Conservation (phyloP, 1,284 basidiomycete species). For the Macrocystidia cucumis region DNA sequence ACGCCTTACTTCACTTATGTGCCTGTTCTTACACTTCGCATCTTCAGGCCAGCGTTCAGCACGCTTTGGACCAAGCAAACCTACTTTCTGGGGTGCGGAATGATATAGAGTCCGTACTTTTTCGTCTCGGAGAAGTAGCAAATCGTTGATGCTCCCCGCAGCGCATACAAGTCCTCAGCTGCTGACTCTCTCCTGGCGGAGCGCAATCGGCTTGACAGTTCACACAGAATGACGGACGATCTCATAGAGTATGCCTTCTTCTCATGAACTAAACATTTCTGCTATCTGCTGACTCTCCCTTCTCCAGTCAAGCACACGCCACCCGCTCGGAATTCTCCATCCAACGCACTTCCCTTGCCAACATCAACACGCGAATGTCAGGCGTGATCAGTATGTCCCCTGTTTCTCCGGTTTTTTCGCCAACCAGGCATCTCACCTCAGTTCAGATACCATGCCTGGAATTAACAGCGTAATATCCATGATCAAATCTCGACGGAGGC, state of each 20-base stretch:
- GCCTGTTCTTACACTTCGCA: constrained; percentile 2
- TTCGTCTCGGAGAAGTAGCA: not conserved
- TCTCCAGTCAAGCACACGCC: constrained; percentile 90
- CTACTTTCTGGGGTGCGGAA: constrained; percentile 88
- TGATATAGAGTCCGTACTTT: constrained; percentile 78
- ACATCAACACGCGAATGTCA: constrained; percentile 80
- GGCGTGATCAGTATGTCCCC: constrained; percentile 66
- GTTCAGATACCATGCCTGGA: constrained; percentile 80
- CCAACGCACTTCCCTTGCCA: constrained; percentile 70
- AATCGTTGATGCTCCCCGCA: constrained; percentile 18
- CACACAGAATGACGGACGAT: constrained; percentile 92
- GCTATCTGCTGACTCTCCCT: too few relatives aligned
- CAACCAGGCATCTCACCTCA: constrained; percentile 3
- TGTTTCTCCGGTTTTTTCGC: not conserved
- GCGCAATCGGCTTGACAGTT: constrained; percentile 84
- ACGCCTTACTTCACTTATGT: not conserved
- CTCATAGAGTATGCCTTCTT: constrained; percentile 65
- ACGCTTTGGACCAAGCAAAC: constrained; percentile 81
- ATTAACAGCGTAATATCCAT: constrained; percentile 88
- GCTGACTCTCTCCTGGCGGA: constrained; percentile 87
- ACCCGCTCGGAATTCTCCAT: constrained; percentile 92
- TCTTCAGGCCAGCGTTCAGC: constrained; percentile 68
- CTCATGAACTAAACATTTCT: too few relatives aligned
- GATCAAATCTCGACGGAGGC: constrained; percentile 85
- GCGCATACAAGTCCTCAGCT: constrained; percentile 84